Percentiles rank a stretch among this genome's conserved stretches.
These are phyloP conservation scores for Colletotrichum nymphaeae DNA, from an alignment of 2,329 filamentous ascomycete genomes.

Conservation along the genomic window DNA sequence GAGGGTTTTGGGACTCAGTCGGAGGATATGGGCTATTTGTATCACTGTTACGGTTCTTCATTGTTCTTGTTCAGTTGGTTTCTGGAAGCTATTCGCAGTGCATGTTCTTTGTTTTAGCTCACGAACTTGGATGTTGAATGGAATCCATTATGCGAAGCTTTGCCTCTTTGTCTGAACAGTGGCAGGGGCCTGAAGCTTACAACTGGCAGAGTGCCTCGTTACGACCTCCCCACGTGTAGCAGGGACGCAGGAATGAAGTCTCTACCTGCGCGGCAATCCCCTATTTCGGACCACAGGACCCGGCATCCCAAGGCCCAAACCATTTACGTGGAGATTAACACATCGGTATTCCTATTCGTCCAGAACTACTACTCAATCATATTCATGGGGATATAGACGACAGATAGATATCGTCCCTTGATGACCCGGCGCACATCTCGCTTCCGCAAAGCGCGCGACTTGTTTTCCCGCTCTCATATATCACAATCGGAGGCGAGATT, in stretches of 20 bases:
- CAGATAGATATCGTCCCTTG: neutral
- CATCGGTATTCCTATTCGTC: neutral
- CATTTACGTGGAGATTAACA: neutral
- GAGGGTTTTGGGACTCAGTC: too few species aligned
- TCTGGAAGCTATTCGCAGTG: neutral
- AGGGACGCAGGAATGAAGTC: neutral
- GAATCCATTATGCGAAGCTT: neutral
- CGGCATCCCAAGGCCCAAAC: constrained; percentile 1
- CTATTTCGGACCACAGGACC: neutral
- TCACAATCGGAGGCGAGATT: too few species aligned
- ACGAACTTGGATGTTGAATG: neutral
- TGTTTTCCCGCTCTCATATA: neutral
- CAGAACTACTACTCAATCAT: neutral
- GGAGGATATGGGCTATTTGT: neutral
- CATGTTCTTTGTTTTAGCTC: neutral
- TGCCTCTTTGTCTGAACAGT: neutral
- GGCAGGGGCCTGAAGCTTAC: neutral
- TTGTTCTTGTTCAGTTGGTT: neutral
- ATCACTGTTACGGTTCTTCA: neutral
- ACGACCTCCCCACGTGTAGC: neutral
- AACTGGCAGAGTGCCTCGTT: neutral
- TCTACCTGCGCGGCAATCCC: neutral
- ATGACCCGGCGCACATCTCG: neutral
- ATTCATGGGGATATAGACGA: neutral
- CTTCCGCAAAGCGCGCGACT: neutral